Base-by-base conservation (phyloP, 805 yeast genomes). In the Cyberlindnera mississippiensis region DNA sequence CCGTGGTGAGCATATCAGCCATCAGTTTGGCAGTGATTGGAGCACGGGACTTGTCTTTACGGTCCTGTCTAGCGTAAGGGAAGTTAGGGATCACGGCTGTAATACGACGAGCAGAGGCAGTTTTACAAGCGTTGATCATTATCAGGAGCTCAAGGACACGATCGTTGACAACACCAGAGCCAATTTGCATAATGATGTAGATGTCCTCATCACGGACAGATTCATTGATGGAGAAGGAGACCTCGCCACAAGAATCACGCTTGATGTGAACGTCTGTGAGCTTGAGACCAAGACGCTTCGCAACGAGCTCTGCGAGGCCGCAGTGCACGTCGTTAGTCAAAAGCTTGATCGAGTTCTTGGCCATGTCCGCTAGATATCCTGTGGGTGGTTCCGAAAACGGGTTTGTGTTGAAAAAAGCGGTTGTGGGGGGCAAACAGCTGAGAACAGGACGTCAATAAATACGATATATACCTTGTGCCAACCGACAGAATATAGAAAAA, bases 51-150 rank as follows among this genome's bases (percentile, higher is more conserved):
- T 85, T 85, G 60, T 85, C 95, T 65, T 85, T 85, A 61, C 87
- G 74, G 61, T 85, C 95, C 62, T 85, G 95, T 68, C 95, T 77
- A n/a, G 93, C 93, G 53, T 85, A 85, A 10, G 90, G 90, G 63
- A 83, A 85, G 60, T 80, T 84, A 40, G 95, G 93, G 50, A 85
- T 74, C 14, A 85, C 85, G 6, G 86, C 93, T 3, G 91, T 84
- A 59, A 85, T 82, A 60, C 88, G 74, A 60, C 93, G 75, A 15
- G 91, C 93, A 40, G 87, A 79, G 9, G 93, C 93, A 3, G 85
- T 81, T 55, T 81, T 80, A 62, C 91, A 85, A 14, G 93, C 91
- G 56, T 82, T 82, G 49, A 85, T 82, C 80, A 84, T 82, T 56
- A 85, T 81, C 50, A 85, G 63, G 29, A 85, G 65, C 59, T 85